phyloP scores from a whole-genome alignment of 1,284 basidiomycete genomes.

The Fomitopsis schrenkii region DNA sequence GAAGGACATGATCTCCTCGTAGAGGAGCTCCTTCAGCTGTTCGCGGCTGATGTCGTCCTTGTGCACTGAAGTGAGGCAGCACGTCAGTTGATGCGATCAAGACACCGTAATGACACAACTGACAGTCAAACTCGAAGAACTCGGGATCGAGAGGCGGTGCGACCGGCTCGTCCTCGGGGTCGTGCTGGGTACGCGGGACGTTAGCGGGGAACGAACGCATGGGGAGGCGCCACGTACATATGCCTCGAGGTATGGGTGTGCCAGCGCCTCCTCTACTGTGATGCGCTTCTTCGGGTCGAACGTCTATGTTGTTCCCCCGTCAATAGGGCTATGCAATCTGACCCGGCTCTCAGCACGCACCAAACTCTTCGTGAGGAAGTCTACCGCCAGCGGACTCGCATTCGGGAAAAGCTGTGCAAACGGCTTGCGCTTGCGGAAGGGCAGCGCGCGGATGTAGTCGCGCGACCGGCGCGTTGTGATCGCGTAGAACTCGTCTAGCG shows the following conservation, averaged over 20 bases:
- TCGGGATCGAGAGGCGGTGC: slow-evolving; percentile 86
- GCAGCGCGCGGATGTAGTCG: slow-evolving; percentile 87
- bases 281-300: slow-evolving; percentile 94
- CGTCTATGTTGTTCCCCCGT: slow-evolving; percentile 39
- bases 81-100: slow-evolving; percentile 2
- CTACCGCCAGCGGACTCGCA: slow-evolving; percentile 80
- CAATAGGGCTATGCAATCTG: not conserved
- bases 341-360: slow-evolving; percentile 40
- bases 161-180: slow-evolving; percentile 90
- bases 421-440: slow-evolving; percentile 80
- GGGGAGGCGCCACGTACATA: slow-evolving; percentile 51
- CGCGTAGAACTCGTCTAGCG: slow-evolving; percentile 87
- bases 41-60: slow-evolving; percentile 92
- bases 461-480: slow-evolving; percentile 83
- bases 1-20: slow-evolving; percentile 80
- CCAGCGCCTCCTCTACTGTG: slow-evolving; percentile 88
- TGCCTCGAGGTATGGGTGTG: slow-evolving; percentile 89
- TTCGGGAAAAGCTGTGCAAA: slow-evolving; percentile 85
- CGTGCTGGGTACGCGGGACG: slow-evolving; percentile 49
- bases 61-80: slow-evolving; percentile 50
- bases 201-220: slow-evolving; percentile 7
- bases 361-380: slow-evolving; percentile 89
- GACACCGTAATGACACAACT: slow-evolving; percentile 12
- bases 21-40: slow-evolving; percentile 65
- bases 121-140: slow-evolving; percentile 91